Percentiles rank a stretch among this genome's conserved stretches.
phyloP scores from a whole-genome alignment of 2,329 filamentous ascomycete genomes.

The Diaporthe sp. region DNA sequence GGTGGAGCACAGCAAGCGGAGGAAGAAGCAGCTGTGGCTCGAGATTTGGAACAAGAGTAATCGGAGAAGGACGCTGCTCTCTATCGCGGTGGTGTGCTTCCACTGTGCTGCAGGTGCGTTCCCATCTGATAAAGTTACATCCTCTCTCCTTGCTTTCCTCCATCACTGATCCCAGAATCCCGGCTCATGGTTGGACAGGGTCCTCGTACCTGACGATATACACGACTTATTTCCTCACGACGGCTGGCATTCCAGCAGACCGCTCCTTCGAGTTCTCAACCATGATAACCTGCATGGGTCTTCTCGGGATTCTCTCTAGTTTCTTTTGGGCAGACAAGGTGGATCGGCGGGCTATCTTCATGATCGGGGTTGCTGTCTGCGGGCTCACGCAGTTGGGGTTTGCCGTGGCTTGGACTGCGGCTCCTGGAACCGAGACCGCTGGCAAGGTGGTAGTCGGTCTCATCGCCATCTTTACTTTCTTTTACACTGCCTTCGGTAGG shows the following conservation, averaged over 20 bases:
- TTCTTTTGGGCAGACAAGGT: constrained; percentile 49
- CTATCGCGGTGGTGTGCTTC: constrained; percentile 51
- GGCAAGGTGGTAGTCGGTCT: constrained; percentile 3
- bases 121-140: background rate
- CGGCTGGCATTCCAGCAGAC: constrained; percentile 50
- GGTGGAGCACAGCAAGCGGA: constrained; percentile 47
- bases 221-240: constrained; percentile 51
- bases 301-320: constrained; percentile 51
- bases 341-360: constrained; percentile 51
- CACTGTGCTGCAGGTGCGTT: constrained; percentile 50
- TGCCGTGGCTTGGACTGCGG: constrained; percentile 50
- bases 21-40: constrained; percentile 48
- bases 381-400: constrained; percentile 43
- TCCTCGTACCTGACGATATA: constrained; percentile 52
- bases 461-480: constrained; percentile 33
- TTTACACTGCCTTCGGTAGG: constrained; percentile 49
- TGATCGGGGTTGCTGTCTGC: constrained; percentile 50
- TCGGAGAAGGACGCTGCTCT: constrained; percentile 49
- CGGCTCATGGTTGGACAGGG: constrained; percentile 40
- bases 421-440: constrained; percentile 42
- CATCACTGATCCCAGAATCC: background rate
- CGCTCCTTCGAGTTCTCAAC: constrained; percentile 51
- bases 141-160: too few species aligned
- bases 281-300: constrained; percentile 53
- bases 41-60: constrained; percentile 53